A percentile compares a stretch with the other conserved stretches of the same genome.
Evolutionary conservation across 495 filamentous ascomycete species (phyloP).

Genomic region (Aspergillus avenaceus): DNA sequence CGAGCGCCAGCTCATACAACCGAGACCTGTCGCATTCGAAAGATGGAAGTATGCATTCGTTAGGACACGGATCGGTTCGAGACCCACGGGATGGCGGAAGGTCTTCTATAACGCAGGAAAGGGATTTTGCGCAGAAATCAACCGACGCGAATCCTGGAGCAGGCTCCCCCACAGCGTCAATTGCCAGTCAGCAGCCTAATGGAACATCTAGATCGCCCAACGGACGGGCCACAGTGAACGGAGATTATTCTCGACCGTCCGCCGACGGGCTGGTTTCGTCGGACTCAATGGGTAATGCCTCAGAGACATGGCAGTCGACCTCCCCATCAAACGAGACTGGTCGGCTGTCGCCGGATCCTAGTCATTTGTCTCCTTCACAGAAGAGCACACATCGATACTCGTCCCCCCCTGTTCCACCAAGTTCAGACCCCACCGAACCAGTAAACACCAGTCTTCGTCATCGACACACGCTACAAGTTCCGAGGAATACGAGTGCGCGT

Average conservation of each 20-base stretch:
- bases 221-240: slow-evolving; percentile 38
- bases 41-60: slow-evolving; percentile 49
- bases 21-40: slow-evolving; percentile 46
- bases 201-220: slow-evolving; percentile 27
- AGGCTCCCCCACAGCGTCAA: slow-evolving; percentile 26
- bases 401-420: slow-evolving; percentile 62
- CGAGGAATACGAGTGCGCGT: slow-evolving; percentile 46
- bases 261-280: slow-evolving; percentile 29
- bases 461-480: slow-evolving; percentile 89
- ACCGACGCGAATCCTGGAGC: slow-evolving; percentile 29
- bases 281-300: slow-evolving; percentile 23
- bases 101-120: slow-evolving; percentile 33
- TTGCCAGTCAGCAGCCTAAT: slow-evolving; percentile 31
- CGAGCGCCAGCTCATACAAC: slow-evolving; percentile 47
- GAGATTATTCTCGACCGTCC: slow-evolving; percentile 33
- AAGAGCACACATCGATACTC: slow-evolving; percentile 64
- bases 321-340: slow-evolving; percentile 32
- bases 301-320: slow-evolving; percentile 28
- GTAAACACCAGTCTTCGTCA: slow-evolving; percentile 59
- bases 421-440: slow-evolving; percentile 33
- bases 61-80: slow-evolving; percentile 41
- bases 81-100: slow-evolving; percentile 38
- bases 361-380: slow-evolving; percentile 33
- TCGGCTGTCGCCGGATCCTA: slow-evolving; percentile 37
- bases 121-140: slow-evolving; percentile 22